Conservation (phyloP, 2,329 filamentous ascomycete species). For the Xylariaceae sp. region DNA sequence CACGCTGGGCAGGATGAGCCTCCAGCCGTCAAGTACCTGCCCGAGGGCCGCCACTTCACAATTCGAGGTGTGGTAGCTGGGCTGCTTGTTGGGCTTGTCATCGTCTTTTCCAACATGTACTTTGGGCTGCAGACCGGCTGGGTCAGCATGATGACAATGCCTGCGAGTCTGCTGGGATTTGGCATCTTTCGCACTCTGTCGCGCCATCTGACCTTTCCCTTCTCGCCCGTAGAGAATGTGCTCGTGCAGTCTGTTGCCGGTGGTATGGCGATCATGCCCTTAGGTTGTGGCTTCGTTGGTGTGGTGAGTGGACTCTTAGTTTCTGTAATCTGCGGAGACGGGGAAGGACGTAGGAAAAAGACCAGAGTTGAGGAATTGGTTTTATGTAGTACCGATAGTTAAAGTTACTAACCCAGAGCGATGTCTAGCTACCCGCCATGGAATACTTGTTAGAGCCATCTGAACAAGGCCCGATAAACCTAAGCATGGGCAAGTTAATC, state of each 20-base stretch:
- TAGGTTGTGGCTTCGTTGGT: conserved; percentile 94
- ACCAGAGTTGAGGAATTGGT: neutral
- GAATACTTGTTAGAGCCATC: conserved; percentile 80
- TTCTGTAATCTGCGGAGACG: neutral
- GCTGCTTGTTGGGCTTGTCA: conserved; percentile 82
- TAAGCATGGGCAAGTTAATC: conserved; percentile 78
- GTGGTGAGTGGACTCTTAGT: conserved; percentile 57
- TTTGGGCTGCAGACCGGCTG: conserved; percentile 89
- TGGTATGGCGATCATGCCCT: conserved; percentile 93
- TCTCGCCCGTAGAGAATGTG: conserved; percentile 95
- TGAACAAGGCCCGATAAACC: conserved; percentile 77
- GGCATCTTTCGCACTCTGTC: conserved; percentile 86
- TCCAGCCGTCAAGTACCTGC: conserved; percentile 36
- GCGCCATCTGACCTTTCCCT: conserved; percentile 76
- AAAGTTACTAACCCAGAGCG: conserved; percentile 12
- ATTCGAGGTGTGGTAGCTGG: conserved; percentile 80
- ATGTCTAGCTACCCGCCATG: conserved; percentile 75
- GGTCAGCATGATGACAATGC: conserved; percentile 92
- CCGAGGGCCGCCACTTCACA: conserved; percentile 76
- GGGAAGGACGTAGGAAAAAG: neutral
- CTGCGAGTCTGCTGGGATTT: conserved; percentile 90
- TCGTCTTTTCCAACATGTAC: conserved; percentile 97
- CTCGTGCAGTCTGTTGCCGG: conserved; percentile 95
- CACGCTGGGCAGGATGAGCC: conserved; percentile 15
- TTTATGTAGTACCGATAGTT: neutral